Evolutionary conservation across 169 alveolate species (phyloP), one percentile per base, ranked within the genome.

Genomic region (Babesia caballi): DNA sequence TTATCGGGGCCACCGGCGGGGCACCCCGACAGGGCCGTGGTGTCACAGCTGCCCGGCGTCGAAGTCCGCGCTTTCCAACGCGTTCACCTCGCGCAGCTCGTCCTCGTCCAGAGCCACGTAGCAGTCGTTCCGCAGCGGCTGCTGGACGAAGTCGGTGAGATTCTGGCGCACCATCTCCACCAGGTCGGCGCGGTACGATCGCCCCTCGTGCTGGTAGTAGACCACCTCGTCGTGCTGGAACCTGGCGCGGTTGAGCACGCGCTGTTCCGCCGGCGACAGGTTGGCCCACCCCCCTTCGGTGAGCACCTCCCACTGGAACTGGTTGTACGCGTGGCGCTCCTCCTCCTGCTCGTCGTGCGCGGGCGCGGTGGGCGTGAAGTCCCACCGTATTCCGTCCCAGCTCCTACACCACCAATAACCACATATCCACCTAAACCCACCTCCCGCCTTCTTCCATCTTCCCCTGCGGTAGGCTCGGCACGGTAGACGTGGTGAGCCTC

Each of bases 141-240:
- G 60, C 50, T 63, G 61, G 4, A 63, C 30, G 51, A 42, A 12
- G 46, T 63, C 73, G 15, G 73, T 63, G 41, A 63, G 60, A 50
- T 63, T 63, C 49, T 63, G 51, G 9, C 73, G 73, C 0, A 63
- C 42, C 60, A 63, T 47, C 5, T 63, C 73, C 46, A 63, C 15
- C 23, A 63, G 73, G 50, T 63, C 73, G 2, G 49, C 60, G 25
- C 73, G 73, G 51, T 63, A 63, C 5, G 44, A 32, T 11, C 73
- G 58, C 15, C 40, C 33, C 19, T 28, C 61, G 15, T 35, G 25
- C 51, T 63, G 42, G 78, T 59, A 74, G 71, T 74, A 63, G 27
- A 47, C 65, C 32, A 77, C 74, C 41, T 77, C 73, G 27, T 77
- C 80, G 66, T 77, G 1, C 25, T 58, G 61, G 57, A 33, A 52